Evolutionary conservation across 345 rosid species (phyloP), one percentile per base, ranked within the genome.

Genomic region (Citrus medica): DNA sequence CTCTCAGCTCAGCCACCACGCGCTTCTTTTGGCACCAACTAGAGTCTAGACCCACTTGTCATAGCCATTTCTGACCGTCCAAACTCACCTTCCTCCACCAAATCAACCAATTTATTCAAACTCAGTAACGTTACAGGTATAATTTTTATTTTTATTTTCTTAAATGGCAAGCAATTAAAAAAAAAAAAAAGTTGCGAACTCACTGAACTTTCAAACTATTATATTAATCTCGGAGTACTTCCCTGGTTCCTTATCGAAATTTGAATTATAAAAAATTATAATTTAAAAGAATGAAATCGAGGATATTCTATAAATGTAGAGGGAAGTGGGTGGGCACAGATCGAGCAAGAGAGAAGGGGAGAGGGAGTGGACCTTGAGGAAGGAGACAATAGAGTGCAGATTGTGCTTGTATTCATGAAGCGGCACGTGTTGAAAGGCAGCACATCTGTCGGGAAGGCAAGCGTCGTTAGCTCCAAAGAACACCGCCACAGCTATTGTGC

Each of bases 381-480:
- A 83, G 56, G 91, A 86, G 79, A 92, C 84, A 74, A 95, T 84
- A 67, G 87, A 84, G 78, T 55, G 89, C 73, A 95, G 96, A 75
- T 95, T 95, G 59, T 77, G 88, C 86, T 75, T 82, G 84, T 85
- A 95, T 78, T 95, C 97, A 25, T 58, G 73, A 59, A 95, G 81
- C 14, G 99, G 98, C 88, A 95, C 98, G 85, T 95, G 98, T 69
- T 93, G 99, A 84, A 90, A 91, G 22, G 86, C 96, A 46, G 90
- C 84, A 88, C 84, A 89, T 83, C 98, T 85, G 51, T 93, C 96
- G 27, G 92, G 87, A 70, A 92, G 86, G 82, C 94, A 91, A 68
- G 97, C 98, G 80, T 94, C 98, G 56, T 94, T 94, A 4, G 98
- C 98, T 66, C 98, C 98, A 70, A 94, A 93, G 80, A 95, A 93